Evolutionary conservation across 768 basidiomycete species (phyloP).

Genomic region (Boletellus sp.): DNA sequence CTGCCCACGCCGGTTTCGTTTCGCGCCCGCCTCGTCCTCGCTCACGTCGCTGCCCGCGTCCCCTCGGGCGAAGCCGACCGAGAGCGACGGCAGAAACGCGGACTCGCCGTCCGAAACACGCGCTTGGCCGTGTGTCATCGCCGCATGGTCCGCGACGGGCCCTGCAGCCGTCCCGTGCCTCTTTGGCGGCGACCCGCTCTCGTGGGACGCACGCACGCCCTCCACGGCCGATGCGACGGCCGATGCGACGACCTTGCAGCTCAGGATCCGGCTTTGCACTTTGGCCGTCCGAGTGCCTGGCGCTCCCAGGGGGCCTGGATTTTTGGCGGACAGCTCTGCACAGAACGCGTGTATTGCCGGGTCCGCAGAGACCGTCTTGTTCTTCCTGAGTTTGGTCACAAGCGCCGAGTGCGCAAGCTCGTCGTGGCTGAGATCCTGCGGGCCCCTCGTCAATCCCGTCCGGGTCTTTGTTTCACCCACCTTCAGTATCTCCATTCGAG

Average conservation of each 20-base stretch:
- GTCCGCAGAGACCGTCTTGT: conserved; percentile 52
- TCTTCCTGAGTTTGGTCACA: conserved; percentile 69
- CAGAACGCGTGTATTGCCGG: conserved; percentile 45
- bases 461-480: conserved; percentile 35
- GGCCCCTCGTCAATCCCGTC: not conserved
- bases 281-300: conserved; percentile 50
- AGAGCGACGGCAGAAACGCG: conserved; percentile 84
- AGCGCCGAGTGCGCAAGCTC: conserved; percentile 63
- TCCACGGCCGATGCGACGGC: conserved; percentile 52
- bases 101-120: conserved; percentile 34
- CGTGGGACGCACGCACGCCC: conserved; percentile 39
- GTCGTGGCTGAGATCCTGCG: conserved; percentile 57
- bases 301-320: conserved; percentile 31
- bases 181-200: not conserved
- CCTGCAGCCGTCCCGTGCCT: no score
- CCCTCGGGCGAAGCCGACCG: conserved; percentile 80
- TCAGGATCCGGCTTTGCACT: conserved; percentile 68
- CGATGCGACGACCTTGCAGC: conserved; percentile 68
- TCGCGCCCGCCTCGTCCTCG: conserved; percentile 54
- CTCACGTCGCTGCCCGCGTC: conserved; percentile 76
- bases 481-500: conserved; percentile 62
- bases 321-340: conserved; percentile 41
- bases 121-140: no score
- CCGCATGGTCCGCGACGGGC: no score
- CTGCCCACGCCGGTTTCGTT: conserved; percentile 91